Conservation (phyloP, 1,284 basidiomycete genomes). For the Apiotrichum montevideense region DNA sequence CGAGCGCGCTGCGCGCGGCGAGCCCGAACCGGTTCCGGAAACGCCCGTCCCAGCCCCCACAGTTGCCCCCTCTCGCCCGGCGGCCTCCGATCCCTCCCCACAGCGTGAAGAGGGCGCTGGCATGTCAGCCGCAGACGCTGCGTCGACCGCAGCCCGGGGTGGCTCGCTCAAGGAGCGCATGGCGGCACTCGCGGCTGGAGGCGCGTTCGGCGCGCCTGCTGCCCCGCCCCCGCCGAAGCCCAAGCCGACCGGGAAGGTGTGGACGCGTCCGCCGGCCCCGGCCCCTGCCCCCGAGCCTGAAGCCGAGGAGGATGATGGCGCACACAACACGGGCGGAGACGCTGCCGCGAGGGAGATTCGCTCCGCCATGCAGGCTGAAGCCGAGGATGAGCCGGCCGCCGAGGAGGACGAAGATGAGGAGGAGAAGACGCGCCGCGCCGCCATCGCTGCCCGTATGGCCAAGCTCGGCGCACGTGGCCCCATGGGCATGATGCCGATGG, state of each 20-base stretch:
- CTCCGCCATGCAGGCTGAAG: neutral
- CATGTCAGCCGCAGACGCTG: slow-evolving; percentile 78
- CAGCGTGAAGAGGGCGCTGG: slow-evolving; percentile 23
- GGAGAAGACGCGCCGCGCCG: slow-evolving; percentile 47
- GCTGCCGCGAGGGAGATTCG: neutral
- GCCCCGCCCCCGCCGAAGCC: slow-evolving; percentile 54
- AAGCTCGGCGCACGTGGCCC: slow-evolving; percentile 48
- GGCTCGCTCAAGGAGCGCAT: slow-evolving; percentile 82
- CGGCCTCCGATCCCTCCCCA: neutral
- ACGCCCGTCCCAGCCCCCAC: slow-evolving; percentile 1
- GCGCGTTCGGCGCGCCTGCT: slow-evolving; percentile 58
- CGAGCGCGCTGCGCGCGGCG: slow-evolving; percentile 10
- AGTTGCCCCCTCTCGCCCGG: slow-evolving; percentile 13
- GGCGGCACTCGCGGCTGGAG: slow-evolving; percentile 73
- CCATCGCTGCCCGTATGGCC: slow-evolving; percentile 50
- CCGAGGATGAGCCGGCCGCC: neutral
- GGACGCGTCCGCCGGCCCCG: slow-evolving; percentile 56
- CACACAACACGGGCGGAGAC: neutral
- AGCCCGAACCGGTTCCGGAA: slow-evolving; percentile 1
- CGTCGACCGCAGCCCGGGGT: slow-evolving; percentile 62
- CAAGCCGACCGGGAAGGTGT: slow-evolving; percentile 62
- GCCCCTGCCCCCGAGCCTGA: slow-evolving; percentile 46
- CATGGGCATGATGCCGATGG: slow-evolving; percentile 40
- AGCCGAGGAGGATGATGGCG: slow-evolving; percentile 28
- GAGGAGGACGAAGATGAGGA: slow-evolving; percentile 40